A percentile compares a stretch with the other conserved stretches of the same genome.
Evolutionary conservation across 192 early-diverging fungal genomes (phyloP).

Genomic region (Backusella sp.): DNA sequence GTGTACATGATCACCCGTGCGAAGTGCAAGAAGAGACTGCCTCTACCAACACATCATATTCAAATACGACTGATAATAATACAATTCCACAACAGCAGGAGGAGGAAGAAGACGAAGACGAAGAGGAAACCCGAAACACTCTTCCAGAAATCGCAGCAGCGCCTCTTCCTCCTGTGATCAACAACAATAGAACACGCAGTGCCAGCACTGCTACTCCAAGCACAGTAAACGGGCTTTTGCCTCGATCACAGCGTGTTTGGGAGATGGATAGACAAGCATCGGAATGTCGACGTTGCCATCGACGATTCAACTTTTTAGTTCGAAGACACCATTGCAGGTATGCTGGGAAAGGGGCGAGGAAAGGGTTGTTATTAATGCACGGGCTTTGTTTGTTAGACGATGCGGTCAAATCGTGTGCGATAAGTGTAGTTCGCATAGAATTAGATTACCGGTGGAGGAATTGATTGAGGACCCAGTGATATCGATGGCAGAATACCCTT

Average conservation of each 20-base stretch:
- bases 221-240: neutral
- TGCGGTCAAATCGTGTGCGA: slow-evolving; percentile 89
- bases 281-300: slow-evolving; percentile 69
- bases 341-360: neutral
- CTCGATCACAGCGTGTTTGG: slow-evolving; percentile 51
- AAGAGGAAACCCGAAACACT: neutral
- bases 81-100: neutral
- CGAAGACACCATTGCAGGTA: slow-evolving; percentile 84
- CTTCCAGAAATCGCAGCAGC: neutral
- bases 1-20: neutral
- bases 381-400: slow-evolving; percentile 44
- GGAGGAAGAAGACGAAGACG: neutral
- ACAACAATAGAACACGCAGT: neutral
- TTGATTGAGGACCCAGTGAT: slow-evolving; percentile 45
- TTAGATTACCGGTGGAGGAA: slow-evolving; percentile 48
- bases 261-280: slow-evolving; percentile 73
- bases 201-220: neutral
- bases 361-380: neutral
- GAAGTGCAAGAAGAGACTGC: neutral
- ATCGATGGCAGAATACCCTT: slow-evolving; percentile 15
- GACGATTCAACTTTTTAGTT: slow-evolving; percentile 74
- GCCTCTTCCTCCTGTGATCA: neutral
- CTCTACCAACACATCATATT: neutral
- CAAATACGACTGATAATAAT: neutral
- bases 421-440: slow-evolving; percentile 66